phyloP scores from a whole-genome alignment of 2,329 filamentous ascomycete species.

The Stemphylium vesicarium region DNA sequence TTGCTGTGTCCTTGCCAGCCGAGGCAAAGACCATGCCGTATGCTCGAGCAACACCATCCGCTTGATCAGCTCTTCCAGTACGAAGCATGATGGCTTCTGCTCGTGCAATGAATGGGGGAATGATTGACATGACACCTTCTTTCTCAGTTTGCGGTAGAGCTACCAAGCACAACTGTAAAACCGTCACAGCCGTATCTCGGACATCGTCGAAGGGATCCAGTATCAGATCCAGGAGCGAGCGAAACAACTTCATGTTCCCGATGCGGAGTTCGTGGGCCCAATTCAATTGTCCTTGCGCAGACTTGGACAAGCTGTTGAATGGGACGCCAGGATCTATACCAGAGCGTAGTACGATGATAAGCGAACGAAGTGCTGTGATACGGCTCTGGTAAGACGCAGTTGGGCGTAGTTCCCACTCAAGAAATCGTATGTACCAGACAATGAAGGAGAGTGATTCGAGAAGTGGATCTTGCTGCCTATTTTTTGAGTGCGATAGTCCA shows the following conservation, averaged over 20 bases:
- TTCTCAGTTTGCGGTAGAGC: slow-evolving; percentile 26
- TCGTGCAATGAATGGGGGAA: slow-evolving; percentile 38
- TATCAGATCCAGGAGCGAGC: slow-evolving; percentile 76
- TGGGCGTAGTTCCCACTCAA: slow-evolving; percentile 75
- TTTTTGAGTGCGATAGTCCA: not conserved
- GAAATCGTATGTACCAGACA: slow-evolving; percentile 74
- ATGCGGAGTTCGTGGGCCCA: slow-evolving; percentile 60
- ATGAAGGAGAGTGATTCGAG: slow-evolving; percentile 69
- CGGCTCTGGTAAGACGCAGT: slow-evolving; percentile 91
- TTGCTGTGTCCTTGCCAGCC: slow-evolving; percentile 10
- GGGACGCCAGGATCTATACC: slow-evolving; percentile 65
- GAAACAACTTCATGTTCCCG: slow-evolving; percentile 55
- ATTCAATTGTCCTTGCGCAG: slow-evolving; percentile 55
- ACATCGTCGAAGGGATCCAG: slow-evolving; percentile 95
- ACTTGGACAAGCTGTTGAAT: slow-evolving; percentile 51
- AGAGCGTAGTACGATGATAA: slow-evolving; percentile 70
- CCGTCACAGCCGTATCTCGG: slow-evolving; percentile 60
- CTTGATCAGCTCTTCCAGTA: slow-evolving; percentile 87
- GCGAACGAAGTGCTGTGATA: slow-evolving; percentile 76
- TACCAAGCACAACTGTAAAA: slow-evolving; percentile 49
- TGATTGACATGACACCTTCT: slow-evolving; percentile 13
- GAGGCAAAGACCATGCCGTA: slow-evolving; percentile 74
- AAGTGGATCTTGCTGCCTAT: slow-evolving; percentile 35
- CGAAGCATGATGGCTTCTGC: slow-evolving; percentile 65
- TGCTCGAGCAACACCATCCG: slow-evolving; percentile 84